A percentile compares a stretch with the other conserved stretches of the same genome.
Evolutionary conservation across 2,329 filamentous ascomycete species (phyloP).

Genomic region (Domatiomyces catenatus): DNA sequence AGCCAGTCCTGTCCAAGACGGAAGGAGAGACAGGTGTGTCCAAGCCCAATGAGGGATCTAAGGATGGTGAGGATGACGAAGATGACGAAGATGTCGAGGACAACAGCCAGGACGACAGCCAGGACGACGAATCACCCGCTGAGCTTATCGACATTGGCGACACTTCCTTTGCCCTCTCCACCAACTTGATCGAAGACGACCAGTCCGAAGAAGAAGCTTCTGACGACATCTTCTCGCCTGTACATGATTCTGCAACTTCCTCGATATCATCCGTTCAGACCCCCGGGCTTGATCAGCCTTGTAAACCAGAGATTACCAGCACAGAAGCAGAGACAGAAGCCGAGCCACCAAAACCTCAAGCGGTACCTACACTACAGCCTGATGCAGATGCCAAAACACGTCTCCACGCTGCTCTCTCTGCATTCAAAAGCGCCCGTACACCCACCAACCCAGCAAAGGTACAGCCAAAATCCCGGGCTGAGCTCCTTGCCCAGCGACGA

Average conservation of each 20-base stretch:
- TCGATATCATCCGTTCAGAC: slow-evolving; percentile 54
- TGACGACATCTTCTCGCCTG: slow-evolving; percentile 24
- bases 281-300: slow-evolving; percentile 5
- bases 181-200: slow-evolving; percentile 9
- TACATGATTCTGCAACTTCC: slow-evolving; percentile 38
- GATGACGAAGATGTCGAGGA: slow-evolving; percentile 21
- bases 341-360: slow-evolving; percentile 1
- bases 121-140: slow-evolving; percentile 16
- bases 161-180: not conserved
- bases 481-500: slow-evolving; percentile 77
- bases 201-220: slow-evolving; percentile 36
- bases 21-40: slow-evolving; percentile 14
- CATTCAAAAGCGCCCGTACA: slow-evolving; percentile 70
- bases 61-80: slow-evolving; percentile 17
- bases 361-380: not conserved
- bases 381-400: slow-evolving; percentile 7
- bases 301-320: slow-evolving; percentile 1
- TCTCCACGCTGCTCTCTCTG: slow-evolving; percentile 66
- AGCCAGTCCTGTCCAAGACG: not conserved
- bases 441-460: slow-evolving; percentile 32
- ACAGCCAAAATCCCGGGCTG: slow-evolving; percentile 72
- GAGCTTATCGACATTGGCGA: slow-evolving; percentile 6
- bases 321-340: slow-evolving; percentile 1
- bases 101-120: slow-evolving; percentile 18
- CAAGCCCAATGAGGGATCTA: not conserved